Base-by-base conservation (phyloP, 495 filamentous ascomycete species). In the Astrocystis sublimbata region DNA sequence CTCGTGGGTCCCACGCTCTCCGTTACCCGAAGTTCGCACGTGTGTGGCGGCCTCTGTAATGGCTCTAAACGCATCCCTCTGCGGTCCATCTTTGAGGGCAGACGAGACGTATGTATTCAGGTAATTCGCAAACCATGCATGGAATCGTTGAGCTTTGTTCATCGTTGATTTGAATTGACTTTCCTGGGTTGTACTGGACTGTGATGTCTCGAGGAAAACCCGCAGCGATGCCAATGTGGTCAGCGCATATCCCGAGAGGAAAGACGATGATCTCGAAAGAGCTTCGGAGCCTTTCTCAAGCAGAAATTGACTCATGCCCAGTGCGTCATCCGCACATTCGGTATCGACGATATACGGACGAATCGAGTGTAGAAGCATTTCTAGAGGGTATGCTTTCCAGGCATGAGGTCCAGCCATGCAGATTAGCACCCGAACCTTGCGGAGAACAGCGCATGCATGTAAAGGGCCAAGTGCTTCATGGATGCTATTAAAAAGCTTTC, bases 301-400 rank as follows among this genome's bases (percentile, higher is more conserved):
- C 2, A 99, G 81, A 69, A 96, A 97, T 76, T 92, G 91, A 42
- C 91, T 81, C 33, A 99, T 83, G 0, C 92, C 93, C 33, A 98
- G 75, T 5, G 91, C 86, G 77, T 99, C 94, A 65, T 97, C 91
- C n/a, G 92, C 89, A 72, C 93, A 98, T 68, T 92, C 86, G 2
- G 85, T 76, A 66, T 97, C 90, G 1, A 85, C 84, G 19, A 97
- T 79, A 63, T 90, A 96, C 2, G 88, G 87, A 17, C 88, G 81
- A 41, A 98, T 80, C 4, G 91, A 85, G 66, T 92, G 89, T 24
- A 98, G 78, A 1, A 93, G 77, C 92, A 97, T 96, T 69, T 98
- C 91, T n/a, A 98, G 74, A 6, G 91, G 89, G 73, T 97, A 98
- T 1, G 88, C 88, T 50, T 85, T 74, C 41, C 89, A 76, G 26